Conservation (phyloP, 2,329 filamentous ascomycete genomes). For the Talaromyces sp. region DNA sequence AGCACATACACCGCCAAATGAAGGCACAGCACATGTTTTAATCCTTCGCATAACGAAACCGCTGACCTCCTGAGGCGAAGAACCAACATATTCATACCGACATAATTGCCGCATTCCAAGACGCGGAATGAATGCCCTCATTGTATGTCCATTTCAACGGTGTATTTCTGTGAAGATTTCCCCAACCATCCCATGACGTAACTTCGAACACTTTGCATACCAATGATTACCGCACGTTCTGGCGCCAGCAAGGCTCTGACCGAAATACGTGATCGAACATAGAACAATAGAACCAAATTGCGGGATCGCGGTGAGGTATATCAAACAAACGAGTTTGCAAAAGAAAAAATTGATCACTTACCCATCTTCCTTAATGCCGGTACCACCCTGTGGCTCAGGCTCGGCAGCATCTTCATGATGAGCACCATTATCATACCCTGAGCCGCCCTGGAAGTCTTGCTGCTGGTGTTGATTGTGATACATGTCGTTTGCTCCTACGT, state of each 20-base stretch:
- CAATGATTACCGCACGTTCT: not conserved
- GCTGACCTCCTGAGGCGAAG: not conserved
- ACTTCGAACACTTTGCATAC: not conserved
- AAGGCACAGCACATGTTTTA: constrained; percentile 3
- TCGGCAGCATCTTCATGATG: constrained; percentile 23
- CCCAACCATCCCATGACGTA: not conserved
- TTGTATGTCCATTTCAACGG: not conserved
- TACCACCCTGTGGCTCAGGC: constrained; percentile 23
- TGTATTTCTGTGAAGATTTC: not conserved
- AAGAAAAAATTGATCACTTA: constrained; percentile 52
- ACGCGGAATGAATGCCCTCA: not conserved
- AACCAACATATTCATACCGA: not conserved
- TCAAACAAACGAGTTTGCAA: not conserved
- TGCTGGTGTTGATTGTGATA: constrained; percentile 31
- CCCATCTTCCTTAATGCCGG: constrained; percentile 80
- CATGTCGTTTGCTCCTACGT: constrained; percentile 25
- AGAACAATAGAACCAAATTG: constrained; percentile 15
- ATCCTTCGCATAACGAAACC: constrained; percentile 7
- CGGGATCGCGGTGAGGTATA: not conserved
- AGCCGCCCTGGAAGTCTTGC: constrained; percentile 16
- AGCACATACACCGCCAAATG: constrained; percentile 3
- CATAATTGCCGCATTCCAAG: not conserved
- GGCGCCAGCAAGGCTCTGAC: not conserved
- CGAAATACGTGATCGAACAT: constrained; percentile 9
- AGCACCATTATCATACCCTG: constrained; percentile 19